Evolutionary conservation across 2,329 filamentous ascomycete species (phyloP).

Genomic region (Penicillium sp.): DNA sequence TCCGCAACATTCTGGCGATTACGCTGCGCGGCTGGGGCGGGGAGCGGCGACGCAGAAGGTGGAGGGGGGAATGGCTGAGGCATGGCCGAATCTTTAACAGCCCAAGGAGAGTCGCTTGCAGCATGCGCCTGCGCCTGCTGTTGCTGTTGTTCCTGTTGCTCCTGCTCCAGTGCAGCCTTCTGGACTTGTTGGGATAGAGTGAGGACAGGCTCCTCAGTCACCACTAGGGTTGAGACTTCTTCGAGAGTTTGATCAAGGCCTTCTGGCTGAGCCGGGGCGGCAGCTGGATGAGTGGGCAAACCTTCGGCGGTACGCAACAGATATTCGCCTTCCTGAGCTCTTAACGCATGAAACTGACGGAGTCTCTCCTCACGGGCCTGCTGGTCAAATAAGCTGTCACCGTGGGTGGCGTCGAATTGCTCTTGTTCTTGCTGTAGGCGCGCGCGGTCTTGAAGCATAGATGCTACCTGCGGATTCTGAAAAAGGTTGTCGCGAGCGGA

Average conservation of each 20-base stretch:
- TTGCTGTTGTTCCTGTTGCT: slow-evolving; percentile 35
- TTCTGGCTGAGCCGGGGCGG: slow-evolving; percentile 34
- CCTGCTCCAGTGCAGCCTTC: slow-evolving; percentile 61
- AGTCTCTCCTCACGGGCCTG: slow-evolving; percentile 69
- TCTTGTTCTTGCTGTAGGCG: slow-evolving; percentile 66
- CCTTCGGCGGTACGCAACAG: slow-evolving; percentile 45
- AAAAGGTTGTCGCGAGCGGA: slow-evolving; percentile 48
- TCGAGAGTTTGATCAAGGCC: slow-evolving; percentile 21
- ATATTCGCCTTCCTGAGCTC: slow-evolving; percentile 69
- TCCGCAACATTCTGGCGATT: slow-evolving; percentile 84
- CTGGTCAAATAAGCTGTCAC: slow-evolving; percentile 54
- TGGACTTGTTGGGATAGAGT: slow-evolving; percentile 85
- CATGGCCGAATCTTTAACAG: slow-evolving; percentile 65
- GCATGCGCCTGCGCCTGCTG: slow-evolving; percentile 37
- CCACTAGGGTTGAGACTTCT: slow-evolving; percentile 32
- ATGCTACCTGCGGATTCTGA: slow-evolving; percentile 62
- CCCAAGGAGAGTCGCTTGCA: slow-evolving; percentile 60
- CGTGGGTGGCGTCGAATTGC: slow-evolving; percentile 53
- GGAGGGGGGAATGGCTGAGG: slow-evolving; percentile 72
- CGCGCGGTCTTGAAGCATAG: slow-evolving; percentile 65
- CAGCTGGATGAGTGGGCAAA: slow-evolving; percentile 46
- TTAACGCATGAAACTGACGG: slow-evolving; percentile 79
- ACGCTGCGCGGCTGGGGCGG: slow-evolving; percentile 86
- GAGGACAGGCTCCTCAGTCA: slow-evolving; percentile 57
- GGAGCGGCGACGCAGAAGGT: slow-evolving; percentile 78